Evolutionary conservation across 2,329 filamentous ascomycete genomes (phyloP).

Genomic region (Trematosphaeria pertusa): DNA sequence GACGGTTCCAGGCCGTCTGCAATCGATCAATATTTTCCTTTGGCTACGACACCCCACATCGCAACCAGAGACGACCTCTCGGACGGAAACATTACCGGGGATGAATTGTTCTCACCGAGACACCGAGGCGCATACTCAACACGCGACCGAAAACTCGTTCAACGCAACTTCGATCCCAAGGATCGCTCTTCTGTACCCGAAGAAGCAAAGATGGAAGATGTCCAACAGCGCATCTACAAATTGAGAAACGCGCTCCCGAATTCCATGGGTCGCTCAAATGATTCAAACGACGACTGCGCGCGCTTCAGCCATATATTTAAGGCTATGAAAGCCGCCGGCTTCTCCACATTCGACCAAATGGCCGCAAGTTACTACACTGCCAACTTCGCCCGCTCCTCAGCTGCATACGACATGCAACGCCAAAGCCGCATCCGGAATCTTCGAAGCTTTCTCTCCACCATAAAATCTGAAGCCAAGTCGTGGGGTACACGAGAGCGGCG

Average conservation of each 20-base stretch:
- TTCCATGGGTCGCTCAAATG: neutral
- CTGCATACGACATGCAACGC: constrained; percentile 13
- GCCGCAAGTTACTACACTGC: constrained; percentile 8
- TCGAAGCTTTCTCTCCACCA: constrained; percentile 4
- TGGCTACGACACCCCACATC: too few relatives aligned
- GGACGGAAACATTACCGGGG: too few relatives aligned
- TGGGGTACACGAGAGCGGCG: constrained; percentile 11
- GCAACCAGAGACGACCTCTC: too few relatives aligned
- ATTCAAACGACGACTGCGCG: neutral
- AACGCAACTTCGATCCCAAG: constrained; percentile 4
- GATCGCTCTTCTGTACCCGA: neutral
- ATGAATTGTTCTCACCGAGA: too few relatives aligned
- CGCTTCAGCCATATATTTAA: constrained; percentile 12
- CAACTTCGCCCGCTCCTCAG: constrained; percentile 9
- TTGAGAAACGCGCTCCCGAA: constrained; percentile 3
- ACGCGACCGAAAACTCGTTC: constrained; percentile 3
- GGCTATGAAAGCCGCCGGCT: constrained; percentile 11
- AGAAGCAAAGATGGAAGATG: constrained; percentile 3
- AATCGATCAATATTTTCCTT: too few relatives aligned
- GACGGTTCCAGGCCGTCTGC: too few relatives aligned
- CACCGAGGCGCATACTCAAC: too few relatives aligned
- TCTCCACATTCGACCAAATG: constrained; percentile 11
- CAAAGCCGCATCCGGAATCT: constrained; percentile 9
- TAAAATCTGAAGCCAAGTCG: constrained; percentile 5
- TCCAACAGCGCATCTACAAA: constrained; percentile 7